These are phyloP conservation scores for Eucalyptus shirleyi DNA, from an alignment of 345 rosid species.

Conservation along the genomic window DNA sequence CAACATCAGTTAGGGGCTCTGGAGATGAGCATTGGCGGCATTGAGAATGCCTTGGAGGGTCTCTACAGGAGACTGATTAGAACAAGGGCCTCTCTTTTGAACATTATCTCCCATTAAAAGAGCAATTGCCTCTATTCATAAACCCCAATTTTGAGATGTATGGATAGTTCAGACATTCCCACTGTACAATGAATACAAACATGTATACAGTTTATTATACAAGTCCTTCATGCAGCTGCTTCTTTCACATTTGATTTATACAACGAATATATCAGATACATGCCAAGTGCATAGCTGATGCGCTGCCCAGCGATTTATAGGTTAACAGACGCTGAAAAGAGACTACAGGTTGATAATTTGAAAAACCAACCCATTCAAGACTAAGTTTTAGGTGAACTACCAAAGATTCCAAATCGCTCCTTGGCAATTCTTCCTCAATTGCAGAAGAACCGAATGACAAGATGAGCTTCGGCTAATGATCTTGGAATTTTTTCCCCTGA, in stretches of 20 bases:
- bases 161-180: not conserved
- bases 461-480: not conserved
- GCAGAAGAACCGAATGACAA: not conserved
- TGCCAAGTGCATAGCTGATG: not conserved
- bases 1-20: conserved; percentile 27
- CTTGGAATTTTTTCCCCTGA: not conserved
- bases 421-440: not conserved
- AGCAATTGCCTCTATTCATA: not conserved
- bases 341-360: not conserved
- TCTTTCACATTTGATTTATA: not conserved
- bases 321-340: not conserved
- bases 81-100: conserved; percentile 58
- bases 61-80: conserved; percentile 46
- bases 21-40: conserved; percentile 23
- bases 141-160: not conserved
- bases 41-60: conserved; percentile 45
- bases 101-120: conserved; percentile 42
- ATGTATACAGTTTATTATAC: not conserved
- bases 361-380: not conserved
- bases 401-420: not conserved
- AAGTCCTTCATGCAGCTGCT: not conserved
- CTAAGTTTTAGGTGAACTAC: not conserved
- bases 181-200: not conserved
- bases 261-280: not conserved
- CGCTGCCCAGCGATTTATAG: not conserved